phyloP scores from a whole-genome alignment of 108 stramenopile species.

The Epithemia pelagica region DNA sequence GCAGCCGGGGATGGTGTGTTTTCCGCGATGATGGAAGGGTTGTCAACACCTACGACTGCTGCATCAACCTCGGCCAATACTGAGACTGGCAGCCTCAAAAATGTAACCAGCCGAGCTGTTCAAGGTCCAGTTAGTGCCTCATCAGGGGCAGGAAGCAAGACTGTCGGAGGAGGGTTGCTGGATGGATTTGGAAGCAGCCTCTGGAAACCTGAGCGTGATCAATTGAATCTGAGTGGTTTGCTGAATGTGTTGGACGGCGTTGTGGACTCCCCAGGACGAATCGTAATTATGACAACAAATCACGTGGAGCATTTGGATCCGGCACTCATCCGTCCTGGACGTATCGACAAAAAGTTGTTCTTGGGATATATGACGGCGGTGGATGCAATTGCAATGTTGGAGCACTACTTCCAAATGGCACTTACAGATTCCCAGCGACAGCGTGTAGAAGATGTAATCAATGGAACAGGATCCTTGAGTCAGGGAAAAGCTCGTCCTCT shows the following conservation, averaged over 20 bases:
- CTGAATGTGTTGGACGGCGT: constrained; percentile 81
- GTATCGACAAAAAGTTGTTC: constrained; percentile 40
- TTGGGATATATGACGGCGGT: constrained; percentile 47
- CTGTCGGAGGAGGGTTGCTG: neutral
- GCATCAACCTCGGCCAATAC: neutral
- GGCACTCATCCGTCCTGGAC: constrained; percentile 79
- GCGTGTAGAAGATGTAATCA: constrained; percentile 16
- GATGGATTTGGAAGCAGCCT: neutral
- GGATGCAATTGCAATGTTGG: constrained; percentile 40
- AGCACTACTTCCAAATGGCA: constrained; percentile 55
- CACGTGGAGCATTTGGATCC: constrained; percentile 74
- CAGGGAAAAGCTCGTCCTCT: neutral
- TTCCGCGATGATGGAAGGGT: neutral
- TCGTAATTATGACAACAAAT: constrained; percentile 81
- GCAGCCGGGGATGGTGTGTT: neutral
- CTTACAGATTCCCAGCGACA: constrained; percentile 10
- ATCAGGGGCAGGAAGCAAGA: no score
- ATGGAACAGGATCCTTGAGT: constrained; percentile 4
- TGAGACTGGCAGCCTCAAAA: neutral
- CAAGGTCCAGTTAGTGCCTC: neutral
- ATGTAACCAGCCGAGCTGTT: neutral
- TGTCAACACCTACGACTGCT: neutral
- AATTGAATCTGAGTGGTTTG: constrained; percentile 46
- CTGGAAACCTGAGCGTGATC: constrained; percentile 17
- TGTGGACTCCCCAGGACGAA: constrained; percentile 71